Percentiles rank a stretch among this genome's conserved stretches.
phyloP scores from a whole-genome alignment of 108 stramenopile species.

The Conticribra guillardii region DNA sequence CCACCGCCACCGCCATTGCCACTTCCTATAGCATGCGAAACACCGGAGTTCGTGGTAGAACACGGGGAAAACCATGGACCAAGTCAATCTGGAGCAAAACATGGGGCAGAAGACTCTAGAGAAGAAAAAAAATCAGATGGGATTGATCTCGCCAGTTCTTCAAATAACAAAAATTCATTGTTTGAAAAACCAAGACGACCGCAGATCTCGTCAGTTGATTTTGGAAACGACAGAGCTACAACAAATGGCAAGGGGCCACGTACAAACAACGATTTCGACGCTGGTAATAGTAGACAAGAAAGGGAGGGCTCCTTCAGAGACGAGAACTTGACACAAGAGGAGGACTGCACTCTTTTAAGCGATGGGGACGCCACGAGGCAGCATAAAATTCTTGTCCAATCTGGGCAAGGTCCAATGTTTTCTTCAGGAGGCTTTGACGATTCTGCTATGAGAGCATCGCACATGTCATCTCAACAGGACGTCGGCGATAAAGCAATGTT shows the following conservation, averaged over 20 bases:
- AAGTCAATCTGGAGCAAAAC: no score
- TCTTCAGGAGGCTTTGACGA: conserved; percentile 19
- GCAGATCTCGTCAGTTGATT: neutral
- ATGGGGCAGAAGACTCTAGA: no score
- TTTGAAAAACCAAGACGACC: neutral
- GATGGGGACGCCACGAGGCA: conserved; percentile 24
- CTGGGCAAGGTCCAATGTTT: conserved; percentile 11
- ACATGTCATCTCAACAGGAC: neutral
- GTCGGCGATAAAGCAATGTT: neutral
- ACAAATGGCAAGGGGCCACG: neutral
- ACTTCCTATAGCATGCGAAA: conserved; percentile 1
- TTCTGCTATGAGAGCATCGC: neutral
- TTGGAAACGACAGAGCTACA: conserved; percentile 4
- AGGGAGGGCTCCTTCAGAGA: neutral
- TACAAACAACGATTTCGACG: no score
- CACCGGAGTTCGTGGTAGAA: no score
- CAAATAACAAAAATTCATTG: neutral
- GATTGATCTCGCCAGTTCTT: no score
- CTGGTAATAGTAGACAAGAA: no score
- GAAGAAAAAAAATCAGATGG: no score
- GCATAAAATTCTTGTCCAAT: conserved; percentile 15
- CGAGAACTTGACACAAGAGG: conserved; percentile 3
- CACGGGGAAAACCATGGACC: no score
- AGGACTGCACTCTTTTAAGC: conserved; percentile 23
- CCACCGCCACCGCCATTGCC: neutral